Base-by-base conservation (phyloP, 345 rosid species). In the Citrus reticulata region DNA sequence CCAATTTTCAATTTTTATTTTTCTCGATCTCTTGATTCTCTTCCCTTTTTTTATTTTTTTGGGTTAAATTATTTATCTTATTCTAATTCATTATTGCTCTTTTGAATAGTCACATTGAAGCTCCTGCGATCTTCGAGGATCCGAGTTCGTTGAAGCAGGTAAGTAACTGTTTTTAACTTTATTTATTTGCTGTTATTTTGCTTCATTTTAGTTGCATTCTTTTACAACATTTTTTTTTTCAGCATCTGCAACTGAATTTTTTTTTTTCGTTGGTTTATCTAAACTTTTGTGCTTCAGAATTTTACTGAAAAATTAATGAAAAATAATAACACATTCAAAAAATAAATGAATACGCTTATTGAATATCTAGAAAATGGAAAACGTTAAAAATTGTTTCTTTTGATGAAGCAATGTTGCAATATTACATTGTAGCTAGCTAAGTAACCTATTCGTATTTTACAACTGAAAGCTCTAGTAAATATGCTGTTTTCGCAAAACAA, bases 131-230 rank as follows among this genome's bases (percentile, higher is more conserved):
- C 73, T 86, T 96, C 73, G 93, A 96, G 83, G 98, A 93, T 91
- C 98, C 97, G 9, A 90, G 78, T 80, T 90, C 97, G 2, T 81
- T 88, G 70, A 92, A 90, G 40, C 82, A 88, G 93, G 99, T 96
- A 79, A 73, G 17, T 16, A 11, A 4, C 22, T 35, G 37, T 66
- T 1, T 34, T 65, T 20, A 5, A 9, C 20, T 9, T 34, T 19
- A 9, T 66, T 34, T 35, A 49, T 16, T 66, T 39, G 27, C 11
- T 22, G 29, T 59, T 59, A 1, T 59, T 22, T 59, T 59, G 13
- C 9, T 2, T 35, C 2, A 22, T 66, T 35, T 35, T 6, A 35
- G 14, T 34, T 34, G 69, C 49, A 35, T 35, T 66, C 25, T 16
- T 37, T 20, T 13, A 13, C 4, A 20, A 2, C 25, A 37, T 24